These are phyloP conservation scores for Leptodermis oblonga DNA, from an alignment of 257 asterid genomes.

Conservation along the genomic window DNA sequence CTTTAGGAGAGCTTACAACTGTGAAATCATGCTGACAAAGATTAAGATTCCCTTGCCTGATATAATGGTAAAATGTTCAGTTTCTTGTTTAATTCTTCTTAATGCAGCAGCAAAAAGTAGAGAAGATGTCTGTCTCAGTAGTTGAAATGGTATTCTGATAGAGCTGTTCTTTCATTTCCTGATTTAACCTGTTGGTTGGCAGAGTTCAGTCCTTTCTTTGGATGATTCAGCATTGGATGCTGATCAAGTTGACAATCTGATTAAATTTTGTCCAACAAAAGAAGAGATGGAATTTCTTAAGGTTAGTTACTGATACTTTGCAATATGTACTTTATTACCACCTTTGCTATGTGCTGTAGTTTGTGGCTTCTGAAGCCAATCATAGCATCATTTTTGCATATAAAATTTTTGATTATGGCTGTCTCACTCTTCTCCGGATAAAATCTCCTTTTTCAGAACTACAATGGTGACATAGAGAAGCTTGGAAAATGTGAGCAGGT, in stretches of 20 bases:
- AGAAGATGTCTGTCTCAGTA: neutral
- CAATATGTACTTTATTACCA: neutral
- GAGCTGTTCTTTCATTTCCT: neutral
- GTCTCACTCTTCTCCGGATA: constrained; percentile 20
- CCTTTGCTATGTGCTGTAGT: neutral
- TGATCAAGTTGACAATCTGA: constrained; percentile 87
- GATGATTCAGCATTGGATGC: constrained; percentile 72
- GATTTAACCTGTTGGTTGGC: constrained; percentile 9
- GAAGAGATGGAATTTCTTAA: constrained; percentile 77
- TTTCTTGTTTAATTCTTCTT: constrained; percentile 9
- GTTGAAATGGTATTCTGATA: too few relatives aligned
- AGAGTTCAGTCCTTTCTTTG: constrained; percentile 74
- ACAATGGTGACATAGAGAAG: constrained; percentile 65
- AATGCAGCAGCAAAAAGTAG: neutral
- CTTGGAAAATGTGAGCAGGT: constrained; percentile 95
- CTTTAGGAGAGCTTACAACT: constrained; percentile 81
- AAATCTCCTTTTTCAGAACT: constrained; percentile 45
- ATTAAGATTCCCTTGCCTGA: constrained; percentile 81
- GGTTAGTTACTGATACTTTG: constrained; percentile 28
- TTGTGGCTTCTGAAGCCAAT: neutral
- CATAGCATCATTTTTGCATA: neutral
- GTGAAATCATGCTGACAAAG: constrained; percentile 90
- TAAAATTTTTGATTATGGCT: constrained; percentile 2
- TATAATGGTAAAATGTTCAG: constrained; percentile 47
- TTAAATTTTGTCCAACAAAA: constrained; percentile 87